phyloP scores from a whole-genome alignment of 2,329 filamentous ascomycete species.

The Aureobasidium namibiae region DNA sequence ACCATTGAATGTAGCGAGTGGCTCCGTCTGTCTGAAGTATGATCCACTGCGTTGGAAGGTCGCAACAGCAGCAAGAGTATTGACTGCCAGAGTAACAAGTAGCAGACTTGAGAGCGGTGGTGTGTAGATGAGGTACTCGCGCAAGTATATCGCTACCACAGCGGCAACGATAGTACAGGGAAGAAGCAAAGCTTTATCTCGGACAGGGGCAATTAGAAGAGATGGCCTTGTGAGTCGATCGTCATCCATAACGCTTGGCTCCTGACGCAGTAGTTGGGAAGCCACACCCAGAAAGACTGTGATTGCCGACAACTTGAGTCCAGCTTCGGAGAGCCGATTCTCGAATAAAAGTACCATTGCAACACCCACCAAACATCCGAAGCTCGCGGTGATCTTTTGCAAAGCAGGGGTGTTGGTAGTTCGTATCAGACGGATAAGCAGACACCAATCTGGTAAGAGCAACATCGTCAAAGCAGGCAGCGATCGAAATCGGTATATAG shows the following conservation, averaged over 20 bases:
- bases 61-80: neutral
- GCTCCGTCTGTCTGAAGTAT: neutral
- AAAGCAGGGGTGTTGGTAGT: neutral
- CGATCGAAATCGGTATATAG: neutral
- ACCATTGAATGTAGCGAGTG: neutral
- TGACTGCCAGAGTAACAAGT: neutral
- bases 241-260: neutral
- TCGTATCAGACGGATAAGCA: neutral
- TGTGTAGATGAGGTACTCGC: neutral
- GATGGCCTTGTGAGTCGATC: neutral
- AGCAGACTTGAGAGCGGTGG: neutral
- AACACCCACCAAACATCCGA: neutral
- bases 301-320: neutral
- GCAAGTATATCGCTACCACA: neutral
- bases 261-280: neutral
- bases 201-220: neutral
- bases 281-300: neutral
- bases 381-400: neutral
- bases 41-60: neutral
- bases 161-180: neutral
- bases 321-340: neutral
- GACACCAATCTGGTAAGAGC: neutral
- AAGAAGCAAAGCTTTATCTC: neutral
- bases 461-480: neutral
- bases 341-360: neutral